Evolutionary conservation across 768 basidiomycete species (phyloP), one percentile per base, ranked within the genome.

Genomic region (Podaxis sp.): DNA sequence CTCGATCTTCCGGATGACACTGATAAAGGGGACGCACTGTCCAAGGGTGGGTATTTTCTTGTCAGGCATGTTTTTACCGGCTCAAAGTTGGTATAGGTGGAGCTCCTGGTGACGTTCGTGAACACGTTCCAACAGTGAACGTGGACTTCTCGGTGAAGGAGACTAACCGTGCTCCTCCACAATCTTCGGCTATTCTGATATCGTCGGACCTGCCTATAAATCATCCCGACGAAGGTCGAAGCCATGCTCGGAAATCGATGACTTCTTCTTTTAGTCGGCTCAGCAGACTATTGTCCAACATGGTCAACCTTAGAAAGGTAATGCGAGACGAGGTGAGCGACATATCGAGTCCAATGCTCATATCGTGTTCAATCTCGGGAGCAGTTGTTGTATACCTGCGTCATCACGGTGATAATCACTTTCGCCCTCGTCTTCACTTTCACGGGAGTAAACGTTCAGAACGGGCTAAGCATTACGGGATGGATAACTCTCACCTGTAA

Each of bases 281-380:
- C 29, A 80, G 80, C 53, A 77, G 79, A 63, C 75, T 83, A 51
- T 75, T 86, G 41, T 81, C 85, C 9, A 76, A 79, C 12, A 81
- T 85, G 76, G 78, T 78, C 59, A 73, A 84, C 27, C 83, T 88
- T 63, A 80, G 77, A 29, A 70, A 79, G 67, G 85, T 85, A 36
- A 80, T 89, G 74, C 82, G 79, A 65, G 82, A 89, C 69, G 87
- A 89, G 79, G 87, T 87, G 66, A n/a, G 77, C 68, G 24, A 17
- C 37, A 47, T 37, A 59, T 37, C 17, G 24, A 50, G 22, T 19
- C 40, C 43, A 19, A 36, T 55, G 17, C 29, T 41, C 24, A 33
- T 17, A 15, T 12, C 53, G 8, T 51, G 55, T 29, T 46, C 66
- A 46, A 61, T 41, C 52, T 33, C 27, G 36, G 24, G 49, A 61